Percentiles rank a stretch among this genome's conserved stretches.
Conservation (phyloP, 768 basidiomycete genomes). For the Hygrophoropsis aurantiaca region DNA sequence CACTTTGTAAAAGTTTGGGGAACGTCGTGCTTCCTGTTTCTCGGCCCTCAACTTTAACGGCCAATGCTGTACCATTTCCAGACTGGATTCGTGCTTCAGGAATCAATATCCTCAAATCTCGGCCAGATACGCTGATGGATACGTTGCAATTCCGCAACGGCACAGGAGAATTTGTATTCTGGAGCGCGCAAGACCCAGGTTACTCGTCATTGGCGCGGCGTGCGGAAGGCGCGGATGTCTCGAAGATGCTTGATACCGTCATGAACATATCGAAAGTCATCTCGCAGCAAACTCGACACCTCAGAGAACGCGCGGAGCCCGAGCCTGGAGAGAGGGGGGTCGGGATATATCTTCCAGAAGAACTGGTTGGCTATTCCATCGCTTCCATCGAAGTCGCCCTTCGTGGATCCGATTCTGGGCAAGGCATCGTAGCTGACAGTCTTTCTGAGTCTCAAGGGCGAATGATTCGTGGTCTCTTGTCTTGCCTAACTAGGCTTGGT, state of each 20-base stretch:
- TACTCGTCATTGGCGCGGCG: slow-evolving; percentile 58
- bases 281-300: slow-evolving; percentile 81
- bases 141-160: slow-evolving; percentile 75
- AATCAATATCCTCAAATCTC: slow-evolving; percentile 84
- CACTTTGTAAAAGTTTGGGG: slow-evolving; percentile 93
- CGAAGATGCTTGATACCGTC: slow-evolving; percentile 87
- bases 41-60: slow-evolving; percentile 41
- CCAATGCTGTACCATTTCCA: slow-evolving; percentile 63
- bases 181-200: slow-evolving; percentile 79
- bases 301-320: slow-evolving; percentile 75
- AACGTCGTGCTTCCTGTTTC: slow-evolving; percentile 90
- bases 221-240: slow-evolving; percentile 54
- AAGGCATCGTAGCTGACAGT: slow-evolving; percentile 65
- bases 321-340: slow-evolving; percentile 74
- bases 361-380: slow-evolving; percentile 87
- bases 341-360: slow-evolving; percentile 90
- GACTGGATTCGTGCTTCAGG: slow-evolving; percentile 92
- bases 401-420: slow-evolving; percentile 57
- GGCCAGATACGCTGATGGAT: slow-evolving; percentile 71
- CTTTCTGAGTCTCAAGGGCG: slow-evolving; percentile 75
- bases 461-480: slow-evolving; percentile 76
- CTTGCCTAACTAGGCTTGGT: slow-evolving; percentile 65
- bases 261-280: slow-evolving; percentile 75
- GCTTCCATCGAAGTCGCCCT: slow-evolving; percentile 77
- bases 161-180: slow-evolving; percentile 87